These are phyloP conservation scores for Mycocentrospora acerina DNA, from an alignment of 2,329 filamentous ascomycete species.

Conservation along the genomic window DNA sequence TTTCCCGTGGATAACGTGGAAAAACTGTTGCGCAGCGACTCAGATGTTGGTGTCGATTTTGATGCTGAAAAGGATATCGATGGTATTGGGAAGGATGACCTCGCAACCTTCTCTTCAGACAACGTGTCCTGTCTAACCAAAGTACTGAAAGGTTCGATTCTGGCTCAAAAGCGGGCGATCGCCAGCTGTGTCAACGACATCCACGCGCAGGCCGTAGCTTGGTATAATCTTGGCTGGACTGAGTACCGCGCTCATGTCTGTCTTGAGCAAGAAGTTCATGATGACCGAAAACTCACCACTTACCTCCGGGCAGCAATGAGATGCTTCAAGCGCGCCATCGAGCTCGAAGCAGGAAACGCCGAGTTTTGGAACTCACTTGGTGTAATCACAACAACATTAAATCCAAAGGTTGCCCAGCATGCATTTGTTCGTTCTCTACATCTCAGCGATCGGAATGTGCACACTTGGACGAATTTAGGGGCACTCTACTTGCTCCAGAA, in stretches of 20 bases:
- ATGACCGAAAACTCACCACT: conserved; percentile 54
- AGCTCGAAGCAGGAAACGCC: conserved; percentile 87
- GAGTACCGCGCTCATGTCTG: conserved; percentile 79
- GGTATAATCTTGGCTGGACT: conserved; percentile 95
- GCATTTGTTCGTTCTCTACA: conserved; percentile 90
- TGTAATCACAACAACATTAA: conserved; percentile 83
- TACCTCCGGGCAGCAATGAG: conserved; percentile 80
- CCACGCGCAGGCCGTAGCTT: conserved; percentile 91
- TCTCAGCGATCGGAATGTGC: conserved; percentile 81
- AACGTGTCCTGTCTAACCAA: conserved; percentile 47
- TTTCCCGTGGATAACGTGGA: conserved; percentile 64
- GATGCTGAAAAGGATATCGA: conserved; percentile 70
- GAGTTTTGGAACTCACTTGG: conserved; percentile 98
- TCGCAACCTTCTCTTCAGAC: conserved; percentile 24
- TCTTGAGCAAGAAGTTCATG: conserved; percentile 48
- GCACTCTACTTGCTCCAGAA: conserved; percentile 81
- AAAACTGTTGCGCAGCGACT: conserved; percentile 56
- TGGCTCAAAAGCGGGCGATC: conserved; percentile 86
- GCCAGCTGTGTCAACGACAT: conserved; percentile 69
- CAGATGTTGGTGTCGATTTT: conserved; percentile 54
- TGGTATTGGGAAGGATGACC: conserved; percentile 52
- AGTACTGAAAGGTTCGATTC: conserved; percentile 70
- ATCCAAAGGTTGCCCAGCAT: conserved; percentile 86
- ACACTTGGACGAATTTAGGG: conserved; percentile 88
- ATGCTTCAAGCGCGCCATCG: conserved; percentile 94